Evolutionary conservation across 2,329 filamentous ascomycete genomes (phyloP).

Genomic region (Gaeumannomyces sp.): DNA sequence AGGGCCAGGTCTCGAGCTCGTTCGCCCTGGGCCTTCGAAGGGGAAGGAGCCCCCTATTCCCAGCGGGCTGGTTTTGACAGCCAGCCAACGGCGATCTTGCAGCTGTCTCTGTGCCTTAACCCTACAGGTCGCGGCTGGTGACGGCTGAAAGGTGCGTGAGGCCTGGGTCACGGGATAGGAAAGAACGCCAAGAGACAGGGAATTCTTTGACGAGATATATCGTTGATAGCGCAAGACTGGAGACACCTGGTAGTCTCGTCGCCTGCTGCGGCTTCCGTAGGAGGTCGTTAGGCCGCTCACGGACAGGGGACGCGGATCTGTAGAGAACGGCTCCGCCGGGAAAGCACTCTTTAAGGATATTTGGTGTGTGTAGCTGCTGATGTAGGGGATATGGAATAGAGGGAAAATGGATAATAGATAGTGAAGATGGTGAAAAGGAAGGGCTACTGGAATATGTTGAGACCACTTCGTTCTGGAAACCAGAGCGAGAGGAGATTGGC

Average conservation of each 20-base stretch:
- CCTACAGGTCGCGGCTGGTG: background rate
- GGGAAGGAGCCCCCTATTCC: background rate
- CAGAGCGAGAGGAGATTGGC: background rate
- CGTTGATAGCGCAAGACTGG: background rate
- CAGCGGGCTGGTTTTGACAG: background rate
- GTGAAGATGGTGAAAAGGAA: background rate
- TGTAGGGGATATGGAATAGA: background rate
- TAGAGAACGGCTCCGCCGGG: background rate
- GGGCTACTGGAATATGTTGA: background rate
- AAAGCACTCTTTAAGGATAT: background rate
- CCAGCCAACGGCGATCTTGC: background rate
- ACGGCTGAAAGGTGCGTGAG: background rate
- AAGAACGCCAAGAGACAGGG: background rate
- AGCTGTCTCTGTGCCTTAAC: background rate
- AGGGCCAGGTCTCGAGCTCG: too few species aligned
- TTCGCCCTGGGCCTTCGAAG: too few species aligned
- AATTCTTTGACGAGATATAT: background rate
- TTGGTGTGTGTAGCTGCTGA: background rate
- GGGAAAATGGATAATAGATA: background rate
- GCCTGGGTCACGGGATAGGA: background rate
- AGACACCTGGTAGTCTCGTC: background rate
- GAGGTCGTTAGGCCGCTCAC: too few species aligned
- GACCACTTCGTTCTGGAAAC: background rate
- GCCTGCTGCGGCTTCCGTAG: background rate
- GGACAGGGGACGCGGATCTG: too few species aligned